A percentile compares a stretch with the other conserved stretches of the same genome.
These are phyloP conservation scores for Purpureocillium takamizusanense DNA, from an alignment of 2,329 filamentous ascomycete genomes.

Conservation along the genomic window DNA sequence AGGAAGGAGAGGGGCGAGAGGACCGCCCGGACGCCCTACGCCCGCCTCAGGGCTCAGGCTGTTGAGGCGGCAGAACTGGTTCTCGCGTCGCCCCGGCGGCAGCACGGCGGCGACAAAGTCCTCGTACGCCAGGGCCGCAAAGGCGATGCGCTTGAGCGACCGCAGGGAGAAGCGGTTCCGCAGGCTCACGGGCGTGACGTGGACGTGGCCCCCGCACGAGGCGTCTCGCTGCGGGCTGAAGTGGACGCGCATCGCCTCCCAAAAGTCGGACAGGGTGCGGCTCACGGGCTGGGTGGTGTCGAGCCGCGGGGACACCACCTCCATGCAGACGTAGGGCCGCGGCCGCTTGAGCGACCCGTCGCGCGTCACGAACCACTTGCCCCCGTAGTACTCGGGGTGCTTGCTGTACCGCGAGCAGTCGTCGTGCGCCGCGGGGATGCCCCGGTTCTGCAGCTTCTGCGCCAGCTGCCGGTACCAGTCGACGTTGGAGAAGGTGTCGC, in stretches of 20 bases:
- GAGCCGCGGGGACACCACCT: constrained; percentile 29
- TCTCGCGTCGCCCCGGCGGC: constrained; percentile 21
- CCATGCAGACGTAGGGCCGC: constrained; percentile 28
- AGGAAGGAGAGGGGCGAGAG: too few species aligned
- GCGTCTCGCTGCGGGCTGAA: constrained; percentile 25
- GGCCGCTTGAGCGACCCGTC: constrained; percentile 29
- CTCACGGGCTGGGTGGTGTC: constrained; percentile 23
- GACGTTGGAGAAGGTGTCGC: constrained; percentile 25
- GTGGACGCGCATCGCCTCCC: constrained; percentile 31
- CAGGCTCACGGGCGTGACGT: constrained; percentile 24
- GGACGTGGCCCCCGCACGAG: constrained; percentile 29
- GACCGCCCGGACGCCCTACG: constrained; percentile 7
- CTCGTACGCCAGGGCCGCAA: constrained; percentile 24
- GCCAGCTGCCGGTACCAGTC: constrained; percentile 31
- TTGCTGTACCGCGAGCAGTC: constrained; percentile 29
- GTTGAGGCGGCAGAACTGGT: constrained; percentile 26
- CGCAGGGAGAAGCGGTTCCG: constrained; percentile 24
- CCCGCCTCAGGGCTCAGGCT: constrained; percentile 20
- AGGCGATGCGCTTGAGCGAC: constrained; percentile 27
- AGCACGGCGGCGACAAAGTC: constrained; percentile 23
- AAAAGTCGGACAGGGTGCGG: constrained; percentile 27
- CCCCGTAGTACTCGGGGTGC: constrained; percentile 30
- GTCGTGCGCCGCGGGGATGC: constrained; percentile 26
- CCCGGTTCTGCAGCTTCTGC: constrained; percentile 27
- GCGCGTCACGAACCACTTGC: constrained; percentile 31